Evolutionary conservation across 169 alveolate genomes (phyloP).

Genomic region (Cryptosporidium ryanae): DNA sequence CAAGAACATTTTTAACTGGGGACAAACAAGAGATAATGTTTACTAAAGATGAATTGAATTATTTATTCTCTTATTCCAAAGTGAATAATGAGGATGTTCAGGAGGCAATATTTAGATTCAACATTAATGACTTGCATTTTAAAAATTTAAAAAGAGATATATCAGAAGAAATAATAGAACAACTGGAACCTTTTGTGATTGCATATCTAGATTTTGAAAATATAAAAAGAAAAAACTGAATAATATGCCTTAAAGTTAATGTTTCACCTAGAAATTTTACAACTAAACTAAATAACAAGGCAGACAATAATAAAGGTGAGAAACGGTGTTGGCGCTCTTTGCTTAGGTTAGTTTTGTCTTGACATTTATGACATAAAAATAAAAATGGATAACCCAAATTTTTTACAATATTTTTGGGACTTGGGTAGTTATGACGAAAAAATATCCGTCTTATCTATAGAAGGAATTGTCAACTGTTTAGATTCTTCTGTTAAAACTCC

Average conservation of each 20-base stretch:
- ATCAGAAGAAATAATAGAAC: neutral
- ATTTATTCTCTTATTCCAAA: conserved; percentile 36
- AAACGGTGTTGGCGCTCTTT: neutral
- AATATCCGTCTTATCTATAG: conserved; percentile 37
- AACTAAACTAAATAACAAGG: neutral
- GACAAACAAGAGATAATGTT: conserved; percentile 23
- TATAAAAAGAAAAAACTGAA: conserved; percentile 14
- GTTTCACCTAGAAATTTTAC: neutral
- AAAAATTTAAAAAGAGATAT: conserved; percentile 12
- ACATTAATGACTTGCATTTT: conserved; percentile 10
- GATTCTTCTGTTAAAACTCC: conserved; percentile 3
- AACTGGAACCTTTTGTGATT: conserved; percentile 37
- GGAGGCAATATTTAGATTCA: conserved; percentile 8
- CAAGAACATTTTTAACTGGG: conserved; percentile 23
- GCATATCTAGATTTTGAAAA: conserved; percentile 70
- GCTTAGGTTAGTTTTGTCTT: conserved; percentile 50
- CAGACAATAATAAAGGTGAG: conserved; percentile 1
- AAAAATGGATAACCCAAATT: conserved; percentile 73
- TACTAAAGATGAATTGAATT: conserved; percentile 40
- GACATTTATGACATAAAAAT: conserved; percentile 31
- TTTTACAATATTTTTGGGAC: conserved; percentile 73
- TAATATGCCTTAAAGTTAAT: neutral
- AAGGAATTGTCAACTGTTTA: conserved; percentile 30
- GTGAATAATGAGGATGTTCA: conserved; percentile 18
- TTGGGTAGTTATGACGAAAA: conserved; percentile 66